phyloP scores from a whole-genome alignment of 352 stramenopile genomes.

The Nothophytophthora sp. region DNA sequence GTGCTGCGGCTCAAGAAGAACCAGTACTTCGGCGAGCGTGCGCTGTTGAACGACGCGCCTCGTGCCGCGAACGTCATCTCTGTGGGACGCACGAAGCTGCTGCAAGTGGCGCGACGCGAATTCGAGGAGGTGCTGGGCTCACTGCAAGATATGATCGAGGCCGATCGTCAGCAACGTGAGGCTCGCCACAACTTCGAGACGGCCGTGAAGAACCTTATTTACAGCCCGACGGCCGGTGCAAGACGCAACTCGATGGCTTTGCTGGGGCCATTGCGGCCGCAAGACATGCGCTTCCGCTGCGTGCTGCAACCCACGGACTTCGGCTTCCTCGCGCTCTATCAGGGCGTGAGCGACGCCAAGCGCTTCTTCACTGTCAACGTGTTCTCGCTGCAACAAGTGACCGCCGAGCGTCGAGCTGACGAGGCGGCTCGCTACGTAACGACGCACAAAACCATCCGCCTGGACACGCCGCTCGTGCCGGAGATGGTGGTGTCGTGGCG shows the following conservation, averaged over 20 bases:
- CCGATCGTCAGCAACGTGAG: constrained; percentile 72
- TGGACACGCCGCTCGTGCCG: constrained; percentile 69
- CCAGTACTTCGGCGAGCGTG: constrained; percentile 88
- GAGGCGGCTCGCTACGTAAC: constrained; percentile 74
- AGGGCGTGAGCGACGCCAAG: constrained; percentile 58
- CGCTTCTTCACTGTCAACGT: constrained; percentile 81
- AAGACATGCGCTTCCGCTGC: constrained; percentile 74
- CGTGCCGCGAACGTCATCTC: constrained; percentile 94
- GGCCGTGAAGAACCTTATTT: constrained; percentile 84
- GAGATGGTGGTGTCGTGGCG: constrained; percentile 81
- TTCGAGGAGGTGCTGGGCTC: constrained; percentile 96
- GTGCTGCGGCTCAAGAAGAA: constrained; percentile 83
- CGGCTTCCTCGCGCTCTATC: constrained; percentile 70
- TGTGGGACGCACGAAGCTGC: constrained; percentile 79
- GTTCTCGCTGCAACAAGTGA: constrained; percentile 72
- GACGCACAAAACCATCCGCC: constrained; percentile 62
- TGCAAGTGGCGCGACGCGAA: constrained; percentile 93
- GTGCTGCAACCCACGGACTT: constrained; percentile 79
- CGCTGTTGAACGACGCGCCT: constrained; percentile 89
- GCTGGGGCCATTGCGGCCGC: constrained; percentile 42
- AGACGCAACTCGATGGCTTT: constrained; percentile 52
- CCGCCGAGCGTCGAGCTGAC: constrained; percentile 65
- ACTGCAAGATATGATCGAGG: constrained; percentile 92
- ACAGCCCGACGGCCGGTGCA: constrained; percentile 37
- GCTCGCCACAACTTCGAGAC: constrained; percentile 84